Conservation (phyloP, 2,329 filamentous ascomycete genomes). For the Fusarium chlamydosporum region DNA sequence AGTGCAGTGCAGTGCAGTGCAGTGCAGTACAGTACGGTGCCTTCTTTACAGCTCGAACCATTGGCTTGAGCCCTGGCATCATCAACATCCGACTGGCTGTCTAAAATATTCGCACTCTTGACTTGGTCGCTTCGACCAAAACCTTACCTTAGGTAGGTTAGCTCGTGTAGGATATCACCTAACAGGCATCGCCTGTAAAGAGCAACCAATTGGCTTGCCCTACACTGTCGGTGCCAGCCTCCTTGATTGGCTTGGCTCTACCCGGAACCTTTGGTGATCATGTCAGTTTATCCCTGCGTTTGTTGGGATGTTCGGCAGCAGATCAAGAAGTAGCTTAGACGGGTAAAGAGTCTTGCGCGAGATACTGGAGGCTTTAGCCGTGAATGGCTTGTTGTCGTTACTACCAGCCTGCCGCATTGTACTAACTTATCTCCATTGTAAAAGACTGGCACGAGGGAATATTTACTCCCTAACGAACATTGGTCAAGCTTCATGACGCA, state of each 20-base stretch:
- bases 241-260: conserved; percentile 43
- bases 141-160: conserved; percentile 19
- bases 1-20: not conserved
- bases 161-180: conserved; percentile 29
- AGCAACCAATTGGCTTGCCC: conserved; percentile 31
- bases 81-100: conserved; percentile 32
- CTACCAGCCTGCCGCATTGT: not conserved
- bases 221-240: conserved; percentile 1
- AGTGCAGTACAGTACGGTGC: not conserved
- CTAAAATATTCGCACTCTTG: not conserved
- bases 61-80: conserved; percentile 47
- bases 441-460: not conserved
- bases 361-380: conserved; percentile 16
- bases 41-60: conserved; percentile 35
- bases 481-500: not conserved
- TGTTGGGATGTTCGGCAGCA: conserved; percentile 23
- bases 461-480: not conserved
- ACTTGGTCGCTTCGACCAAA: conserved; percentile 12
- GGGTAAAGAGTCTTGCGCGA: conserved; percentile 36
- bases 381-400: not conserved
- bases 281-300: conserved; percentile 27
- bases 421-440: too few relatives aligned
- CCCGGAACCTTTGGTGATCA: conserved; percentile 25
- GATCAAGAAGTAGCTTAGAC: conserved; percentile 26
- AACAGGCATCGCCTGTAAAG: conserved; percentile 23